Evolutionary conservation across 495 filamentous ascomycete genomes (phyloP).

Genomic region (Tuber brumale): DNA sequence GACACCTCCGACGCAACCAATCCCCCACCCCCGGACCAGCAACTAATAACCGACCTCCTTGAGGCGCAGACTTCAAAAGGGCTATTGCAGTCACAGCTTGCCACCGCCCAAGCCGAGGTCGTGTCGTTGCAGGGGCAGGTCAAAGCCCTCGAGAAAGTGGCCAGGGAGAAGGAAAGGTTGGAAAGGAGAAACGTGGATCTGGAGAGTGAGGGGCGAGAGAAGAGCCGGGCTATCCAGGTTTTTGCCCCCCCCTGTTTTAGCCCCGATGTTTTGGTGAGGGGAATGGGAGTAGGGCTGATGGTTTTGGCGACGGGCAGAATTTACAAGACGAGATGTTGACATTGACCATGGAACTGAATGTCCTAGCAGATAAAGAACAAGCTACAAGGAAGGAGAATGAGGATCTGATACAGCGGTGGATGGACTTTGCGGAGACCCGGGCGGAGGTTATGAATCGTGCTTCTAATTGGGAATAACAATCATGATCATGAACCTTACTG

Average conservation of each 20-base stretch:
- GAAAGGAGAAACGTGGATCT: constrained; percentile 63
- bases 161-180: constrained; percentile 56
- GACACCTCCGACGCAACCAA: constrained; percentile 2
- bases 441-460: constrained; percentile 73
- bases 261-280: neutral
- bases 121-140: constrained; percentile 17
- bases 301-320: constrained; percentile 48
- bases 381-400: constrained; percentile 75
- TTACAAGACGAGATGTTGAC: constrained; percentile 87
- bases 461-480: constrained; percentile 29
- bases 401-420: constrained; percentile 83
- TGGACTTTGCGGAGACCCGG: constrained; percentile 76
- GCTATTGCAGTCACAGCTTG: constrained; percentile 57
- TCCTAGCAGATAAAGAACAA: constrained; percentile 64
- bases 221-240: constrained; percentile 72
- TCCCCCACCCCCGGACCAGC: constrained; percentile 1
- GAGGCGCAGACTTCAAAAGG: constrained; percentile 68
- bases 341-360: constrained; percentile 77
- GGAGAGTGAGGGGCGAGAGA: constrained; percentile 76
- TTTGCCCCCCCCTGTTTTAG: constrained; percentile 2
- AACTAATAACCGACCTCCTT: constrained; percentile 51
- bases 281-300: neutral
- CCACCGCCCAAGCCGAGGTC: constrained; percentile 48
- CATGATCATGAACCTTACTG: neutral
- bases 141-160: constrained; percentile 56